A percentile compares a stretch with the other conserved stretches of the same genome.
phyloP scores from a whole-genome alignment of 176 grass and related monocot genomes.

The Carex littledalei region DNA sequence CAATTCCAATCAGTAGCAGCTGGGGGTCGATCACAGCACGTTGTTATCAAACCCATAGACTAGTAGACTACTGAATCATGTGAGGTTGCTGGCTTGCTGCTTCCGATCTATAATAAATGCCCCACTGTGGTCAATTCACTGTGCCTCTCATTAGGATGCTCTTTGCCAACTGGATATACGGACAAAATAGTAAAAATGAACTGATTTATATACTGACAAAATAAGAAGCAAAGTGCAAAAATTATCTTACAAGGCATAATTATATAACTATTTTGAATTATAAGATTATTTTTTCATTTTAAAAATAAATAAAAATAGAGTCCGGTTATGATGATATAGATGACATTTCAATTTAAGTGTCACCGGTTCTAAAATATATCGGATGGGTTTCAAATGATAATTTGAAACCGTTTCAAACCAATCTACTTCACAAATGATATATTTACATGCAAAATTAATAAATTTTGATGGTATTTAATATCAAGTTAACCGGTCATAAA shows the following conservation, averaged over 20 bases:
- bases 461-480: too few relatives aligned
- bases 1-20: neutral
- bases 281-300: neutral
- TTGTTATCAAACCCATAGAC: neutral
- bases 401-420: too few relatives aligned
- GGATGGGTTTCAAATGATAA: too few relatives aligned
- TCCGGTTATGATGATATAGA: too few relatives aligned
- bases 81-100: conserved; percentile 5
- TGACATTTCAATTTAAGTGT: too few relatives aligned
- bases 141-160: neutral
- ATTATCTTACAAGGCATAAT: neutral
- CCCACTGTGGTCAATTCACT: neutral
- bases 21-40: neutral
- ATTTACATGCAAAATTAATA: too few relatives aligned
- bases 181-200: neutral
- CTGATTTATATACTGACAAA: neutral
- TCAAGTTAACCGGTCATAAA: too few relatives aligned
- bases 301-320: too few relatives aligned
- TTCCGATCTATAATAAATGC: neutral
- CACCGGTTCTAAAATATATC: too few relatives aligned
- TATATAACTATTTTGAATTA: neutral
- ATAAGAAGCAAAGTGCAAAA: neutral
- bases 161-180: neutral
- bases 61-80: neutral
- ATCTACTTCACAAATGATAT: too few relatives aligned